A percentile compares a stretch with the other conserved stretches of the same genome.
Conservation (phyloP, 2,329 filamentous ascomycete species). For the Diaporthe batatas region DNA sequence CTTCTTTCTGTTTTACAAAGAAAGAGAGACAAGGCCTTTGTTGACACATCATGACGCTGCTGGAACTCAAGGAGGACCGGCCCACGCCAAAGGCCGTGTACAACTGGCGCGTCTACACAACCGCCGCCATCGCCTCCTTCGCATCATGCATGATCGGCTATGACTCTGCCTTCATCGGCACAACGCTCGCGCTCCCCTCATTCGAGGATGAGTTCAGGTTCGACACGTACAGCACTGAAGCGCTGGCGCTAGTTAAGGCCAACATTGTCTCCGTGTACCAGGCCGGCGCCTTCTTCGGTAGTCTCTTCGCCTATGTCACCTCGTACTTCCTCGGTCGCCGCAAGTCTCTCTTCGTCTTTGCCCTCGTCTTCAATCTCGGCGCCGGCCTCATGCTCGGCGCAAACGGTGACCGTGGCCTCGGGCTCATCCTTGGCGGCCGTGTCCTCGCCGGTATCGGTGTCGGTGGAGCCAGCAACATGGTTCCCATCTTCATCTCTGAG, state of each 20-base stretch:
- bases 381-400: conserved; percentile 80
- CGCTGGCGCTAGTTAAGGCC: conserved; percentile 73
- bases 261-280: conserved; percentile 88
- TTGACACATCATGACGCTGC: conserved; percentile 52
- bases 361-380: conserved; percentile 76
- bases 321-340: conserved; percentile 77
- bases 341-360: conserved; percentile 72
- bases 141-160: conserved; percentile 70
- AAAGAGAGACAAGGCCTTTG: conserved; percentile 16
- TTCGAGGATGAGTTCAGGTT: conserved; percentile 79
- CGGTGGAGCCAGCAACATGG: conserved; percentile 73
- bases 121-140: conserved; percentile 67
- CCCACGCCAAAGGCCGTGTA: conserved; percentile 70
- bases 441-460: conserved; percentile 75
- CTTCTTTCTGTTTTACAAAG: not conserved
- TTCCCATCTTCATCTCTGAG: conserved; percentile 73
- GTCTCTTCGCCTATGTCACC: conserved; percentile 75
- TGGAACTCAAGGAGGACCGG: conserved; percentile 67
- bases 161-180: conserved; percentile 84
- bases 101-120: conserved; percentile 71
- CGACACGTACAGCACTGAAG: conserved; percentile 57
- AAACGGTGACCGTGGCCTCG: conserved; percentile 72
- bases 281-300: conserved; percentile 86
- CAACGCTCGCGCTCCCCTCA: conserved; percentile 77
- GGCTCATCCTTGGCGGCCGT: conserved; percentile 71